Evolutionary conservation across 306 rosid species (phyloP), one percentile per base, ranked within the genome.

Genomic region (Purshia tridentata): DNA sequence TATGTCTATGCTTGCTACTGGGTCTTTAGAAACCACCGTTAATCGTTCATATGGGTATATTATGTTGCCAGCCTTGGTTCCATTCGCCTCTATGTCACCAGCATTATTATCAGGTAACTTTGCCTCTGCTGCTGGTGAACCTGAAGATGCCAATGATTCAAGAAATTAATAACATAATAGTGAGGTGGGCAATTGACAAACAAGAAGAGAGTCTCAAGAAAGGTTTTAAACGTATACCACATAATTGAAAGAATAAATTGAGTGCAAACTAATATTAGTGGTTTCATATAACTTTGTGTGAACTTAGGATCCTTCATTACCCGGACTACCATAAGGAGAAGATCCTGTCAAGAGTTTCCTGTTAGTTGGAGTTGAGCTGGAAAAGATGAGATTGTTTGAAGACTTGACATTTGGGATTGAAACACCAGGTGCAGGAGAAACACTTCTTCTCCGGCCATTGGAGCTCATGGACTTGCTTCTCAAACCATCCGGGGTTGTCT

Each of bases 1-100:
- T 73, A 86, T 76, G 81, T 91, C 82, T 40, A 93, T 93, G 86
- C 85, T 89, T 4, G 86, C 69, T 53, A 77, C 77, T 0, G 88
- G 94, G 70, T 93, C 86, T 35, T 74, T 76, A 74, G 97, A 93
- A 73, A 66, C 52, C 75, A 91, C 88, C 59, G 76, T 83, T 53
- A 94, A 72, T 22, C 87, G 83, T 79, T 91, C 97, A 62, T 88
- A 94, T n/a, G 96, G 94, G 72, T 89, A 76, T 65, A 45, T 66
- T 46, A 53, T 49, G 72, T 74, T 86, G 59, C 64, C 72, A 69
- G 49, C 79, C 70, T 61, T 73, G 44, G 66, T 77, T 78, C 69
- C 84, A 74, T 90, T 69, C 55, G 73, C 83, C 60, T 78, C 79
- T 42, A n/a, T 22, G 16, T 29, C 39, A 74, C 76, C 74, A 2